phyloP scores from a whole-genome alignment of 78 protist genomes.

The Protostelium mycophagum region DNA sequence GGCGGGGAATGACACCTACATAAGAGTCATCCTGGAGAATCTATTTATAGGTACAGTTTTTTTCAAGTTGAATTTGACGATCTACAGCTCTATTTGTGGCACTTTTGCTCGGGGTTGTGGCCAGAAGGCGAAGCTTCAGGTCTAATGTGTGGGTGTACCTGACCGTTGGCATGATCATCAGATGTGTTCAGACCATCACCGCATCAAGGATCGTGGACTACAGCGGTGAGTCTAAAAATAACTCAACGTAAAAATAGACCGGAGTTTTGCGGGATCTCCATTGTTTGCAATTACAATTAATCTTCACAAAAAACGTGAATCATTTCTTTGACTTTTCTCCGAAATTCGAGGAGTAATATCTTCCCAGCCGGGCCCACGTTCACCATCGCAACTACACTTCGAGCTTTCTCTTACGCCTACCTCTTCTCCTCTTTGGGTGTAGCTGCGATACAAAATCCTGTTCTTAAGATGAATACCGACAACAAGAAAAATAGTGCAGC shows the following conservation, averaged over 20 bases:
- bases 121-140: background rate
- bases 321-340: no score
- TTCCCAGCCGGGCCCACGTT: background rate
- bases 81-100: background rate
- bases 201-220: background rate
- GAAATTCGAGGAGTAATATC: no score
- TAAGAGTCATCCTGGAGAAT: background rate
- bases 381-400: background rate
- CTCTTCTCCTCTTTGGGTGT: background rate
- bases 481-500: background rate
- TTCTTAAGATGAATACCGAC: background rate
- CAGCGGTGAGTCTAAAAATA: background rate
- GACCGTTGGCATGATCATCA: background rate
- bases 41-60: background rate
- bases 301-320: no score
- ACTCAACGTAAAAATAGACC: no score
- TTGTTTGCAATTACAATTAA: no score
- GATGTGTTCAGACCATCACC: background rate
- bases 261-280: no score
- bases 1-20: background rate
- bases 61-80: background rate
- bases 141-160: background rate
- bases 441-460: background rate
- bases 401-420: background rate
- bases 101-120: background rate